Evolutionary conservation across 2,329 filamentous ascomycete genomes (phyloP), one percentile per base, ranked within the genome.

Genomic region (Orbilia oligospora): DNA sequence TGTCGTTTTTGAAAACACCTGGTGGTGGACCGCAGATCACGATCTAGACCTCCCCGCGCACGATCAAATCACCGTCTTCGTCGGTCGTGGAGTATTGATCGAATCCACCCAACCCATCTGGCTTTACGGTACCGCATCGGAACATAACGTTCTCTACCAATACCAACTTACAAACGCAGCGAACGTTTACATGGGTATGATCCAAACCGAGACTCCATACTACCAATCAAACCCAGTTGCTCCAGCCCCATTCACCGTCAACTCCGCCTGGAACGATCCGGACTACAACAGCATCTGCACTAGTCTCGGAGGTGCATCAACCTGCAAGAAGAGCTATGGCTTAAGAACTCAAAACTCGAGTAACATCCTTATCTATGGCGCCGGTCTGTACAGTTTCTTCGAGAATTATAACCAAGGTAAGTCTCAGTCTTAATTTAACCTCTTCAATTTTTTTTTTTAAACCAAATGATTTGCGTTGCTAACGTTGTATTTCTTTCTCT

Each of bases 141-240:
- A 89, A 82, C 88, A 89, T 82, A 87, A 86, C 83, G 84, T 85
- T 4, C 82, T 89, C 38, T 89, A 89, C 82, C 95, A 97, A 87
- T 97, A 97, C 86, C 92, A 97, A 85, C 86, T 97, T 82, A 86
- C 88, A 83, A 91, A 91, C 80, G 93, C 94, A 0, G 87, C 89
- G 82, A 91, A 94, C 83, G 88, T 97, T 79, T 97, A 92, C 86
- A 91, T 97, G 88, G 91, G 89, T 12, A 86, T 93, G 65, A 93
- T 97, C 82, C 94, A 97, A 86, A 93, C 92, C 3, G 95, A 97
- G 86, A 97, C 94, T 5, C 92, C 94, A 36, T 86, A 89, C 80
- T 87, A 88, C 82, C 86, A 88, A 61, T 84, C 88, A 72, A 83
- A 86, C 77, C 84, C 84, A 41, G 76, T 81, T 24, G 84, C 85